Conservation (phyloP, 2,329 filamentous ascomycete genomes). For the Sarocladium strictum region DNA sequence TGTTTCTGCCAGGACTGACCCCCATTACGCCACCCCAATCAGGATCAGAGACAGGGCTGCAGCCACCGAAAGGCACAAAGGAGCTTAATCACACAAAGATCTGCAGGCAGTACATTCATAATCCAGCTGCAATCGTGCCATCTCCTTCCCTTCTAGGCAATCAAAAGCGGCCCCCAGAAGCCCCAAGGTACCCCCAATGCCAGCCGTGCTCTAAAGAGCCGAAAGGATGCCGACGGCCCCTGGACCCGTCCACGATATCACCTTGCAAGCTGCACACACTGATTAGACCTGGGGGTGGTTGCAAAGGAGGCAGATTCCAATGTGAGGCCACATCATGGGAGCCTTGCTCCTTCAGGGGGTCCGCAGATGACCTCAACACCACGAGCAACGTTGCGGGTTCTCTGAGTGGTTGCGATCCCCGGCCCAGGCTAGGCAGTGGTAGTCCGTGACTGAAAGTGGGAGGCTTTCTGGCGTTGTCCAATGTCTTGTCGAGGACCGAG, state of each 20-base stretch:
- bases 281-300: background rate
- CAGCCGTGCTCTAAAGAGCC: background rate
- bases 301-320: background rate
- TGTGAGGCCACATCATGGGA: background rate
- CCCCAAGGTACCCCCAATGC: background rate
- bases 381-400: constrained; percentile 6
- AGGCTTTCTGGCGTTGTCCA: background rate
- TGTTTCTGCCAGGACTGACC: no score
- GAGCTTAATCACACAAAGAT: background rate
- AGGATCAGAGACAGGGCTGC: constrained; percentile 2
- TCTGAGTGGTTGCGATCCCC: background rate
- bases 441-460: background rate
- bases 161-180: background rate
- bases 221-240: background rate
- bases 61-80: background rate
- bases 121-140: background rate
- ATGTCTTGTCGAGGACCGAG: constrained; percentile 2
- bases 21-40: background rate
- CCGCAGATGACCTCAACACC: constrained; percentile 3
- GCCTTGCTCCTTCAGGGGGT: background rate
- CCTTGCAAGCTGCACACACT: background rate
- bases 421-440: background rate
- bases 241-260: constrained; percentile 1
- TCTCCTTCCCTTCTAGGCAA: constrained; percentile 8
- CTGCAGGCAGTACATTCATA: background rate